Conservation (phyloP, 441 rosid species). For the Pelargonium myrrhifolium region DNA sequence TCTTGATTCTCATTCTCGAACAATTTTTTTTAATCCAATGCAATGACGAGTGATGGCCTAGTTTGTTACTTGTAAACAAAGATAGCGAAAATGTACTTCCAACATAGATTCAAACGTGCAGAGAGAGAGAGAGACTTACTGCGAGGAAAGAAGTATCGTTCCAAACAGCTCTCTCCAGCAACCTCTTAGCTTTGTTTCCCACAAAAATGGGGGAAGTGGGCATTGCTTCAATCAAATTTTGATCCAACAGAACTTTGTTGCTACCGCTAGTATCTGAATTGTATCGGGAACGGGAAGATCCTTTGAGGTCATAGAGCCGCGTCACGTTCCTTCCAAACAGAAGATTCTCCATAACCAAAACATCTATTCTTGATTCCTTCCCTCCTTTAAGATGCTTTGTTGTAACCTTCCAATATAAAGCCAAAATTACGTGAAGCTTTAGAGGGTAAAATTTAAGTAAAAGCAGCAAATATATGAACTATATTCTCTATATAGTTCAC, state of each 20-base stretch:
- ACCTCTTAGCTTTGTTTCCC: conserved; percentile 81
- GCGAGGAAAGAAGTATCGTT: conserved; percentile 94
- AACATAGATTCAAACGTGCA: too few relatives aligned
- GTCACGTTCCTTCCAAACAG: conserved; percentile 64
- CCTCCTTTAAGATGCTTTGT: conserved; percentile 70
- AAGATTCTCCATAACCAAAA: conserved; percentile 95
- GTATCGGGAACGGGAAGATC: conserved; percentile 88
- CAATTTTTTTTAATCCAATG: not conserved
- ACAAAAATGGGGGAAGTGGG: conserved; percentile 94
- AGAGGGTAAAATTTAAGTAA: not conserved
- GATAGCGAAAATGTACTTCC: too few relatives aligned
- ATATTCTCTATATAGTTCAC: conserved; percentile 2
- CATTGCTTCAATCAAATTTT: conserved; percentile 97
- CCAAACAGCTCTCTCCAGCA: conserved; percentile 97
- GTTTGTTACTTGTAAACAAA: not conserved
- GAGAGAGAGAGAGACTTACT: conserved; percentile 35
- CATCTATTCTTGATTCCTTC: conserved; percentile 80
- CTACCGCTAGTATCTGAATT: conserved; percentile 80
- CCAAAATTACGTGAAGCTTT: conserved; percentile 14
- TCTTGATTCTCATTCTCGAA: too few relatives aligned
- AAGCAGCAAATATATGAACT: not conserved
- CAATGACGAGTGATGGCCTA: not conserved
- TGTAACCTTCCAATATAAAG: conserved; percentile 43
- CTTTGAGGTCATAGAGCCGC: conserved; percentile 89
- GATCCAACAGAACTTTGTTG: conserved; percentile 92